These are phyloP conservation scores for Phtheirospermum japonicum DNA, from an alignment of 257 asterid genomes.

Conservation along the genomic window DNA sequence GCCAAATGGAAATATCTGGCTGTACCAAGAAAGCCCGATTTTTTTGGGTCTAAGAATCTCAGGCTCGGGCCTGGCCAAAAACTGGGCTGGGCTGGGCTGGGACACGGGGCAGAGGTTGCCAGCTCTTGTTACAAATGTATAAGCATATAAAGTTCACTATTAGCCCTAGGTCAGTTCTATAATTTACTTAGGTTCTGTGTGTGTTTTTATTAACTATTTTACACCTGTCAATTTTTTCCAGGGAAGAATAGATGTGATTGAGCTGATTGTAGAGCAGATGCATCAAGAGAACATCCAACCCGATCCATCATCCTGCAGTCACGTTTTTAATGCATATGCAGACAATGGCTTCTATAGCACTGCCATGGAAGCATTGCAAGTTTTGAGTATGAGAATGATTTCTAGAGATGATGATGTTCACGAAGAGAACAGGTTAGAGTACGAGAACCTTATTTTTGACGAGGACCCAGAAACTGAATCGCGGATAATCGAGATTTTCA, in stretches of 20 bases:
- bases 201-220: conserved; percentile 12
- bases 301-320: conserved; percentile 69
- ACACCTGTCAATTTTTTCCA: conserved; percentile 33
- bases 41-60: no score
- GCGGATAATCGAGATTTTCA: conserved; percentile 45
- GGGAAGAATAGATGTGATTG: conserved; percentile 77
- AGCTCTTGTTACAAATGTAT: background rate
- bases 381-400: conserved; percentile 78
- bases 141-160: background rate
- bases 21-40: no score
- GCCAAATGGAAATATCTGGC: no score
- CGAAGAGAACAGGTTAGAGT: conserved; percentile 44
- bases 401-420: conserved; percentile 45
- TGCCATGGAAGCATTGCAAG: conserved; percentile 88
- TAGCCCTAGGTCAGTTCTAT: background rate
- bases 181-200: background rate
- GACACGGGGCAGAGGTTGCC: no score
- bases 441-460: conserved; percentile 47
- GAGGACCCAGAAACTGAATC: conserved; percentile 51
- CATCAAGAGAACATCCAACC: conserved; percentile 69
- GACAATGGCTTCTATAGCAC: conserved; percentile 51
- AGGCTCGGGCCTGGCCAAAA: no score
- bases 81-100: no score
- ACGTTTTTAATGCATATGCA: conserved; percentile 64
- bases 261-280: conserved; percentile 69